Percentiles rank a stretch among this genome's conserved stretches.
phyloP scores from a whole-genome alignment of 2,329 filamentous ascomycete genomes.

The Colletotrichum shisoi region DNA sequence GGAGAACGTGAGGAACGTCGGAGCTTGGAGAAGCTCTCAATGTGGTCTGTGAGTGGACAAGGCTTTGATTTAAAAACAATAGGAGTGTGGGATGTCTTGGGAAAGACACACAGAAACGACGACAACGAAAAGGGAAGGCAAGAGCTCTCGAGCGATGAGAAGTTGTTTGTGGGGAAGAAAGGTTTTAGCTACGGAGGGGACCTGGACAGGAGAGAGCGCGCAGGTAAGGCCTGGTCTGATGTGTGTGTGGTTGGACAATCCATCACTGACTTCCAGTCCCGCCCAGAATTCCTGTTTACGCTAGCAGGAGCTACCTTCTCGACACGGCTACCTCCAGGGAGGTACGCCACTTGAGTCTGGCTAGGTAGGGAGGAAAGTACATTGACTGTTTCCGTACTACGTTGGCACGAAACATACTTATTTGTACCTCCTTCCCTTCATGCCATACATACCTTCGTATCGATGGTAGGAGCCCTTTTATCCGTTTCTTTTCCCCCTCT shows the following conservation, averaged over 20 bases:
- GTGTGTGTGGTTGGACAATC: constrained; percentile 35
- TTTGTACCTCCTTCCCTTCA: too few relatives aligned
- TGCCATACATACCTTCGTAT: too few relatives aligned
- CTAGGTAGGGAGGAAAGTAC: too few relatives aligned
- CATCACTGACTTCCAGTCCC: constrained; percentile 7
- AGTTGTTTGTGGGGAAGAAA: constrained; percentile 37
- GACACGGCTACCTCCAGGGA: not conserved
- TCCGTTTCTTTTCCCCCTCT: too few relatives aligned
- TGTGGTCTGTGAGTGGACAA: constrained; percentile 26
- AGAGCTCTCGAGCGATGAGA: constrained; percentile 21
- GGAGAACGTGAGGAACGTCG: constrained; percentile 24
- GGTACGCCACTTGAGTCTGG: too few relatives aligned
- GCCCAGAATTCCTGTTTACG: constrained; percentile 29
- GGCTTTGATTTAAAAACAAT: constrained; percentile 38
- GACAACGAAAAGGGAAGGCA: constrained; percentile 18
- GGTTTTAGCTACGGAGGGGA: constrained; percentile 36
- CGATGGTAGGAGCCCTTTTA: too few relatives aligned
- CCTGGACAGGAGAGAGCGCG: constrained; percentile 23
- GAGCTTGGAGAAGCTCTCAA: constrained; percentile 36
- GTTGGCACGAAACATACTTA: too few relatives aligned
- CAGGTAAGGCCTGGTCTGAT: constrained; percentile 31
- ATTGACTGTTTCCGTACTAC: too few relatives aligned
- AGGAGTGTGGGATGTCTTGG: constrained; percentile 22
- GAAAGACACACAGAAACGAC: constrained; percentile 23
- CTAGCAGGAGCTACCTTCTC: constrained; percentile 15